phyloP scores from a whole-genome alignment of 805 yeast genomes.

The Ogataea wickerhamii region DNA sequence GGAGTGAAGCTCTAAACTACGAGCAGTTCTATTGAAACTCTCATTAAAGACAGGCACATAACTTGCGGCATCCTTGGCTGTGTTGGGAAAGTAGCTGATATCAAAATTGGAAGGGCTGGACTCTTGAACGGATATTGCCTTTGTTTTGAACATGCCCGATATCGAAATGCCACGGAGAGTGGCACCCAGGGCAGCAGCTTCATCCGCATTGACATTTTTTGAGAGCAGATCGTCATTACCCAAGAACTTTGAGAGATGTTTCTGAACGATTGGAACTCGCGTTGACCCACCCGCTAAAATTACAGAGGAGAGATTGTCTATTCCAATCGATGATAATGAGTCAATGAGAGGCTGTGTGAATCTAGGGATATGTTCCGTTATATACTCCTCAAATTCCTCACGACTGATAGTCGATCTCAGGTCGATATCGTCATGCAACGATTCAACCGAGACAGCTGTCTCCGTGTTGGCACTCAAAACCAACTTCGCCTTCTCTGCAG shows the following conservation, averaged over 20 bases:
- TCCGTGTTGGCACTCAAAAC: constrained; percentile 87
- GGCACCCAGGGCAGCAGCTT: constrained; percentile 87
- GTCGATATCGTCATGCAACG: constrained; percentile 69
- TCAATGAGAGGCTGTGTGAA: constrained; percentile 52
- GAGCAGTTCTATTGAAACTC: constrained; percentile 28
- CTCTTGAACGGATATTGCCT: constrained; percentile 58
- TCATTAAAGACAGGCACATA: constrained; percentile 46
- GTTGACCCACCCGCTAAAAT: constrained; percentile 88
- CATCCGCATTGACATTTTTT: constrained; percentile 92
- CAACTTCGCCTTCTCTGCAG: constrained; percentile 85
- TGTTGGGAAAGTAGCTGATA: constrained; percentile 22
- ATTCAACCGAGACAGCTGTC: constrained; percentile 72
- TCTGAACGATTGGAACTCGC: constrained; percentile 84
- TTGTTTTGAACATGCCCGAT: constrained; percentile 63
- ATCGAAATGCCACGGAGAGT: constrained; percentile 78
- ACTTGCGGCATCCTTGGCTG: constrained; percentile 26
- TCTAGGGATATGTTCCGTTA: constrained; percentile 42
- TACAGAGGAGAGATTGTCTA: constrained; percentile 44
- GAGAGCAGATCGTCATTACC: constrained; percentile 58
- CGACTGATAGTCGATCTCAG: constrained; percentile 66
- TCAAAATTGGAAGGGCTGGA: constrained; percentile 49
- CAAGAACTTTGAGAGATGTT: constrained; percentile 47
- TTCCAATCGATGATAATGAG: constrained; percentile 39
- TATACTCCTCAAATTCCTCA: constrained; percentile 69
- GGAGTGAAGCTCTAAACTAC: constrained; percentile 37